Percentiles rank a stretch among this genome's conserved stretches.
Conservation (phyloP, 768 basidiomycete species). For the Albatrellus ellisii region DNA sequence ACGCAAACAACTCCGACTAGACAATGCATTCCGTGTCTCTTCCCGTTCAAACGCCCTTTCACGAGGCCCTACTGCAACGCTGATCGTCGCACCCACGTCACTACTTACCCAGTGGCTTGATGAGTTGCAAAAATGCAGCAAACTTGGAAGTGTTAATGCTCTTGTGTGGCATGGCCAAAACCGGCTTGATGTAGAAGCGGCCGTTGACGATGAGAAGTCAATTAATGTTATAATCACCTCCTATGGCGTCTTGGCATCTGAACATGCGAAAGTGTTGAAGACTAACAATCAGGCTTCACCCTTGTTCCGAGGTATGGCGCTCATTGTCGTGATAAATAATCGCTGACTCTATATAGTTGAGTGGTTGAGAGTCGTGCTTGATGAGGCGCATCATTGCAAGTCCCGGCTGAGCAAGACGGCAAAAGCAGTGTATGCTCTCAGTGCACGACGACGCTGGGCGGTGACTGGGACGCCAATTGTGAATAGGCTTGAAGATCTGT, state of each 20-base stretch:
- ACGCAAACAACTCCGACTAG: constrained; percentile 45
- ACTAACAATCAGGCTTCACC: constrained; percentile 32
- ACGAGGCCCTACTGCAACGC: constrained; percentile 44
- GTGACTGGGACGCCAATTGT: constrained; percentile 95
- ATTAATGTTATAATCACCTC: constrained; percentile 83
- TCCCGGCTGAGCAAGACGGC: constrained; percentile 80
- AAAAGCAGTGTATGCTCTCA: constrained; percentile 76
- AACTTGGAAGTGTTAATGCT: constrained; percentile 48
- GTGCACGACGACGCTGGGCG: constrained; percentile 76
- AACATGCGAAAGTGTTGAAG: constrained; percentile 62
- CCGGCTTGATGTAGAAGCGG: constrained; percentile 53
- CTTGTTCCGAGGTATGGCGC: constrained; percentile 53
- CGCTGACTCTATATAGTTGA: constrained; percentile 33
- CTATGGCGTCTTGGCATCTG: constrained; percentile 85
- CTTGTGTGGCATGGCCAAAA: constrained; percentile 86
- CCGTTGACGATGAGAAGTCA: constrained; percentile 41
- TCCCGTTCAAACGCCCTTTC: constrained; percentile 19
- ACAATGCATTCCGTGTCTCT: constrained; percentile 42
- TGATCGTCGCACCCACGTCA: constrained; percentile 89
- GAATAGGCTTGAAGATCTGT: constrained; percentile 85
- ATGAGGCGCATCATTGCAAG: constrained; percentile 95
- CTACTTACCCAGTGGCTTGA: constrained; percentile 89
- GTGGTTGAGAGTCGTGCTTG: constrained; percentile 75
- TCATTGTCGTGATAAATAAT: not conserved
- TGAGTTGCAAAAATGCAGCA: constrained; percentile 78